Percentiles rank a stretch among this genome's conserved stretches.
Evolutionary conservation across 768 basidiomycete genomes (phyloP).

Genomic region (Termitomyces sp.): DNA sequence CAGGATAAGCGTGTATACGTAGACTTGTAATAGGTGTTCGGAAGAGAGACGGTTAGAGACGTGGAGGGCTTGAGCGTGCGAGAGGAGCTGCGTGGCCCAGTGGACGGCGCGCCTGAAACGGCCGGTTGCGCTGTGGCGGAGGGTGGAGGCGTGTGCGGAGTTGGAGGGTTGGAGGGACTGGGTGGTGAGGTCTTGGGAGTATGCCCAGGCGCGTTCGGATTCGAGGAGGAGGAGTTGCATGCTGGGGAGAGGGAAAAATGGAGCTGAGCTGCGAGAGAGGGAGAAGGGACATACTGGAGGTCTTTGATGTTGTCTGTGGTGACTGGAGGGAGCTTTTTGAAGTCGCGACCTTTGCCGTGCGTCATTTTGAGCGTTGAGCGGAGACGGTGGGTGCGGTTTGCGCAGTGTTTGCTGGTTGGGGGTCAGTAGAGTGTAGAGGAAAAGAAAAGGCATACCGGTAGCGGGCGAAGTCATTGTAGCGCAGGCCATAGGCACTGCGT

Average conservation of each 20-base stretch:
- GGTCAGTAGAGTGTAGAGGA: background rate
- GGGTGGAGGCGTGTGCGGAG: slow-evolving; percentile 44
- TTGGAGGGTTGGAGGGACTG: slow-evolving; percentile 49
- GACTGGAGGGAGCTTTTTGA: slow-evolving; percentile 75
- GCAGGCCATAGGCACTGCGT: slow-evolving; percentile 83
- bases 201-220: slow-evolving; percentile 88
- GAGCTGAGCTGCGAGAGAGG: background rate
- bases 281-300: slow-evolving; percentile 62
- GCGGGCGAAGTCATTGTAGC: slow-evolving; percentile 83
- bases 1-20: slow-evolving; percentile 74
- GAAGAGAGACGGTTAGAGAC: slow-evolving; percentile 46
- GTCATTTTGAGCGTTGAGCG: slow-evolving; percentile 81
- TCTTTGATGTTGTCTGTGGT: slow-evolving; percentile 70
- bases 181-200: slow-evolving; percentile 73
- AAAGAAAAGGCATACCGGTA: slow-evolving; percentile 61
- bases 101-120: slow-evolving; percentile 76
- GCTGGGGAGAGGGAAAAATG: slow-evolving; percentile 29
- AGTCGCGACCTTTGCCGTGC: slow-evolving; percentile 86
- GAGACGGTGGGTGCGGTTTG: slow-evolving; percentile 84
- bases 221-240: slow-evolving; percentile 85
- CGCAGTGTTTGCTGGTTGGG: slow-evolving; percentile 74
- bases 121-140: slow-evolving; percentile 71
- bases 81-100: slow-evolving; percentile 75
- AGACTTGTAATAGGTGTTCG: slow-evolving; percentile 60
- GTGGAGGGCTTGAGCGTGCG: slow-evolving; percentile 65